Conservation (phyloP, 2,329 filamentous ascomycete species). For the Aspergillus sp. region DNA sequence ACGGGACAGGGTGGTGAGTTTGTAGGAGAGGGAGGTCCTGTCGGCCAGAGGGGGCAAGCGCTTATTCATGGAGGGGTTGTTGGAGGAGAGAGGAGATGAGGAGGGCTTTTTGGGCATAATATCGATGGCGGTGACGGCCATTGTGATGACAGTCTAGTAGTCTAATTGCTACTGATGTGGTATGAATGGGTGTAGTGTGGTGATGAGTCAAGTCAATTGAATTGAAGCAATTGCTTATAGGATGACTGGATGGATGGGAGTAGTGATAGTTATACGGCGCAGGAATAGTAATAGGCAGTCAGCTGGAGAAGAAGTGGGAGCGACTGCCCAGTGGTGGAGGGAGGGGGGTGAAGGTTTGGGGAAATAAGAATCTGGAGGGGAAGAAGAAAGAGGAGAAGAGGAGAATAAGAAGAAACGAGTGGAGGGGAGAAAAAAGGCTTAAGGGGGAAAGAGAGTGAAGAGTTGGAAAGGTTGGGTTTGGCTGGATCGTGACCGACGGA, state of each 20-base stretch:
- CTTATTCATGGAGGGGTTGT: constrained; percentile 32
- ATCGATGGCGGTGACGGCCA: constrained; percentile 28
- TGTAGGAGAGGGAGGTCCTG: constrained; percentile 37
- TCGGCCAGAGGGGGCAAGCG: constrained; percentile 40
- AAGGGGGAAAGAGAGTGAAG: background rate
- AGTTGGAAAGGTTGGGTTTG: background rate
- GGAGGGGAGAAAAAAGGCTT: background rate
- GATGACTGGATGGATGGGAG: background rate
- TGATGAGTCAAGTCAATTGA: background rate
- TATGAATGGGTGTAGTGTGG: background rate
- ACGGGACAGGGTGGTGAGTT: constrained; percentile 38
- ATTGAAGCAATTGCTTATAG: background rate
- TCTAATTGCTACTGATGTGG: background rate
- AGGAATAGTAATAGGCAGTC: background rate
- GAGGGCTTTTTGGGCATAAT: constrained; percentile 19
- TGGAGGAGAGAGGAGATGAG: constrained; percentile 26
- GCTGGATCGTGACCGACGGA: constrained; percentile 8
- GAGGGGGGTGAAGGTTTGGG: background rate
- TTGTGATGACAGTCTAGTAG: constrained; percentile 13
- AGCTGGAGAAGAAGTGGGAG: background rate
- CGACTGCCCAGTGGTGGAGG: background rate
- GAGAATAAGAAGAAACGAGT: background rate
- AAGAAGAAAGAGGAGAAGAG: constrained; percentile 3
- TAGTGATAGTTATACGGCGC: too few species aligned
- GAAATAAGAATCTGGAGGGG: constrained; percentile 4